Conservation (phyloP, 2,329 filamentous ascomycete genomes). For the Aureobasidium melanogenum region DNA sequence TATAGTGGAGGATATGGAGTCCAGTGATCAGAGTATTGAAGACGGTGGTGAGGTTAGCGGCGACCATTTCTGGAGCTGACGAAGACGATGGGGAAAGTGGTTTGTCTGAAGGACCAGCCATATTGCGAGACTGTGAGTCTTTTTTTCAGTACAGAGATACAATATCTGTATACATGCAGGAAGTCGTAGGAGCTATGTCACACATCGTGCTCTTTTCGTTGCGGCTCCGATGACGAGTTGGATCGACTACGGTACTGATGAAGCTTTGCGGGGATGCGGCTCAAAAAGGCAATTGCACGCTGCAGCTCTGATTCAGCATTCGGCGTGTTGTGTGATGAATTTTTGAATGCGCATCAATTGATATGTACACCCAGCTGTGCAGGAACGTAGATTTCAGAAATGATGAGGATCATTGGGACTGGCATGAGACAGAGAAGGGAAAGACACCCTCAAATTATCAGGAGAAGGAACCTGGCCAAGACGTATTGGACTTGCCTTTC, state of each 20-base stretch:
- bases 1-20: conserved; percentile 44
- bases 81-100: background rate
- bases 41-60: conserved; percentile 13
- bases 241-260: background rate
- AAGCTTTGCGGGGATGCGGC: background rate
- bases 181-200: background rate
- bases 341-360: background rate
- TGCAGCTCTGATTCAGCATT: background rate
- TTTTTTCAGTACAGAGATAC: background rate
- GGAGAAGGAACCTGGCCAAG: background rate
- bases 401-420: background rate
- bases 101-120: background rate
- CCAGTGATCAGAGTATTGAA: conserved; percentile 32
- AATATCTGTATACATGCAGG: background rate
- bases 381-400: background rate
- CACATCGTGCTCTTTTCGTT: background rate
- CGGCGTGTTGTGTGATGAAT: background rate
- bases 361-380: background rate
- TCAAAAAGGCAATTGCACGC: background rate
- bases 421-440: background rate
- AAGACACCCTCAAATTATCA: too few species aligned
- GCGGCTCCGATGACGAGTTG: background rate
- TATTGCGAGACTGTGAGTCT: background rate
- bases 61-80: conserved; percentile 9
- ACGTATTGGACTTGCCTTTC: background rate